Conservation (phyloP, 116 monocot genomes). For the Dioscorea cayenensis region DNA sequence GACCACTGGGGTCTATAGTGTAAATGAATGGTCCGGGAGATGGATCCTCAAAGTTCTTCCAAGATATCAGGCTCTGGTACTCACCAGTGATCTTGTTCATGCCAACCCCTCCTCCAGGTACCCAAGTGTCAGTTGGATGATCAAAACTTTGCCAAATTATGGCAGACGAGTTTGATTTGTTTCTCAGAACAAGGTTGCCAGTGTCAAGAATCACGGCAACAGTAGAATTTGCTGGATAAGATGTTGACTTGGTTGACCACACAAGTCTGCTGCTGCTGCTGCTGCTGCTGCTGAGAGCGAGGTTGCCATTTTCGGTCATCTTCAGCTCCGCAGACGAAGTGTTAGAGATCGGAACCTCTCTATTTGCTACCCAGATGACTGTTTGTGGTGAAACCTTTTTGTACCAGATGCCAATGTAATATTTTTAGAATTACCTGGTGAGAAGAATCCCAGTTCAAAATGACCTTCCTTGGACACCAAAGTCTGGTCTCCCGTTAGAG, state of each 20-base stretch:
- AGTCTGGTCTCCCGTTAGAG: conserved; percentile 16
- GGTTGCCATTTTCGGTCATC: conserved; percentile 13
- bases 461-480: conserved; percentile 16
- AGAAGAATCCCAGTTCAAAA: conserved; percentile 26
- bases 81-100: conserved; percentile 1
- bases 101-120: neutral
- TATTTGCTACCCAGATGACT: neutral
- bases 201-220: neutral
- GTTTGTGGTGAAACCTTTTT: neutral
- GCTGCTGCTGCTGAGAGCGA: conserved; percentile 13
- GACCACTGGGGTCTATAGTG: conserved; percentile 1
- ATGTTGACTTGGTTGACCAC: conserved; percentile 4
- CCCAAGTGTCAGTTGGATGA: neutral
- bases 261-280: no score
- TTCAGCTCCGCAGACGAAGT: conserved; percentile 7
- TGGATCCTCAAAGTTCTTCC: neutral
- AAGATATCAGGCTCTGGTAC: neutral
- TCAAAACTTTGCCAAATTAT: conserved; percentile 14
- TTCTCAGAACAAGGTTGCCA: neutral
- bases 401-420: conserved; percentile 19
- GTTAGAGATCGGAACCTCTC: conserved; percentile 1
- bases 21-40: neutral
- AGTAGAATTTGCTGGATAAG: neutral
- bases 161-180: neutral
- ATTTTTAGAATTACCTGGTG: conserved; percentile 13